Base-by-base conservation (phyloP, 805 yeast species). In the Yarrowia deformans region DNA sequence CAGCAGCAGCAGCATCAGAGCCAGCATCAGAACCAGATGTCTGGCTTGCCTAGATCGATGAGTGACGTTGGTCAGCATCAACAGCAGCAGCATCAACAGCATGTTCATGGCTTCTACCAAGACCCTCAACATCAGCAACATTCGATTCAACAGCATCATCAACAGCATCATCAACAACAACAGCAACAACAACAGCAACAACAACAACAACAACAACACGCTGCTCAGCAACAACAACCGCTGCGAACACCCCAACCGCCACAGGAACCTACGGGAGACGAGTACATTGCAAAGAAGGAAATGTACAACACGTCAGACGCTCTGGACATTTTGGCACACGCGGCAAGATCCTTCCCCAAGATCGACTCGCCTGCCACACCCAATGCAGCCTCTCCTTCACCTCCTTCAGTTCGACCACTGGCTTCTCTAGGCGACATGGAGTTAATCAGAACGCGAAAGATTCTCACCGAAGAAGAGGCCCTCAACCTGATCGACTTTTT, bases 371-470 rank as follows among this genome's bases (percentile, higher is more conserved):
- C 68, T 0, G 45, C 55, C 3, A 63, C 68, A 3, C 55, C 67
- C 1, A 63, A 63, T 19, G 68, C 6, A 6, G 29, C 46, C 2
- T 37, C 45, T 19, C 60, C 68, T 40, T 34, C 69, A 3, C 50
- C 64, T 19, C 67, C 58, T 8, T 39, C 45, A 29, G 67, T 40
- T 19, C 6, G 63, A 13, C 61, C 69, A 3, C 61, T 50, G 43
- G 50, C 61, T 9, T 54, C 52, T n/a, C 60, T 91, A 18, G 78
- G 86, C 0, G 88, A 85, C 72, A 84, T 89, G 55, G 91, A 88
- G 72, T 88, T 91, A 60, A 89, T 90, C 4, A 78, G 80, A 3
- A 72, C 72, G 12, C 77, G 79, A 2, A 85, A 85, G 29, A 82
- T 91, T 66, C 75, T 93, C 16, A 81, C 90, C 0, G 92, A 86